phyloP scores from a whole-genome alignment of 306 rosid genomes.

The Vigna mungo region DNA sequence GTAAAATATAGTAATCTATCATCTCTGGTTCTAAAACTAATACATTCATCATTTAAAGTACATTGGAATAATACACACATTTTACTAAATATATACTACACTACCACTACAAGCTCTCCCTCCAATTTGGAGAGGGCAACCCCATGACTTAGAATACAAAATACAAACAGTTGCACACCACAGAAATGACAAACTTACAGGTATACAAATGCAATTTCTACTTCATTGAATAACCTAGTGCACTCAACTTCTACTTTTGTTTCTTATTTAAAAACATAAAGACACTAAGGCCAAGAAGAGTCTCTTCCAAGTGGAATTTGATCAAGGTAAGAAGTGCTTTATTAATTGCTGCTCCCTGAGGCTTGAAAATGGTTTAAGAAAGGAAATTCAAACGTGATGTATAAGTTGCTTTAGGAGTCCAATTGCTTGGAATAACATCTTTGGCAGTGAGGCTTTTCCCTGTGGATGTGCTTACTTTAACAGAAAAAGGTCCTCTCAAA shows the following conservation, averaged over 20 bases:
- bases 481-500: constrained; percentile 83
- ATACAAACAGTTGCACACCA: constrained; percentile 42
- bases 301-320: constrained; percentile 29
- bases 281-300: constrained; percentile 44
- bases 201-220: background rate
- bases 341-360: constrained; percentile 24
- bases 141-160: constrained; percentile 3
- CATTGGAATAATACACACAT: constrained; percentile 23
- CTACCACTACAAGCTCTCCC: constrained; percentile 66
- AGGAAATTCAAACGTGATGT: constrained; percentile 74
- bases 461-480: constrained; percentile 73
- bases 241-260: constrained; percentile 56
- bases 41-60: constrained; percentile 36
- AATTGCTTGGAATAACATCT: constrained; percentile 77
- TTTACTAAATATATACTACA: constrained; percentile 11
- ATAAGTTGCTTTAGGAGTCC: constrained; percentile 86
- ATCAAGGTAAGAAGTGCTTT: constrained; percentile 22
- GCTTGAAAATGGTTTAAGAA: constrained; percentile 16
- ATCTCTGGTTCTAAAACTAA: background rate
- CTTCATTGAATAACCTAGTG: constrained; percentile 45
- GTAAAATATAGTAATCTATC: no score
- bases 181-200: constrained; percentile 7
- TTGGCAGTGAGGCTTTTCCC: constrained; percentile 69
- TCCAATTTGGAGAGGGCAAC: constrained; percentile 88
- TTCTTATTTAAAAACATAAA: constrained; percentile 1